Conservation (phyloP, 2,329 filamentous ascomycete genomes). For the Stagonosporopsis rhizophila region DNA sequence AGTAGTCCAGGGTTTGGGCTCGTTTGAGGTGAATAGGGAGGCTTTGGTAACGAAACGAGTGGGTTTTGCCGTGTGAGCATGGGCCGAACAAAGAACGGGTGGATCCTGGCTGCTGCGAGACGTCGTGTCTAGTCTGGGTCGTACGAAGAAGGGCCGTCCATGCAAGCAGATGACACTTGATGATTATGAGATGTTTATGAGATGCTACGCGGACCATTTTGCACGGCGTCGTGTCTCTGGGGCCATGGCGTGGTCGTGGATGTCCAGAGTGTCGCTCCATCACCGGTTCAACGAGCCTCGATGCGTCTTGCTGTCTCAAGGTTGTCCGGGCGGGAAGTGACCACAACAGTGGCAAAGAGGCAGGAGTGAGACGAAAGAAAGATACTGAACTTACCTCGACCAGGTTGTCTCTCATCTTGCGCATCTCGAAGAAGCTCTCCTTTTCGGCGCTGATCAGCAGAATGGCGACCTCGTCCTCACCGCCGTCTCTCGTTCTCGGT, state of each 20-base stretch:
- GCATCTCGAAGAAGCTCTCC: constrained; percentile 90
- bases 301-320: background rate
- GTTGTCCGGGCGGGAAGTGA: background rate
- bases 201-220: background rate
- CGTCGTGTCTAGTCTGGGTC: background rate
- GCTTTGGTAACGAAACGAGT: constrained; percentile 14
- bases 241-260: background rate
- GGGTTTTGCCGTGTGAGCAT: background rate
- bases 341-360: background rate
- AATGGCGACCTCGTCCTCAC: constrained; percentile 81
- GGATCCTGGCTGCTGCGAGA: constrained; percentile 5
- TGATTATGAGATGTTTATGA: background rate
- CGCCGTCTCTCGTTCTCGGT: constrained; percentile 43
- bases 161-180: constrained; percentile 6
- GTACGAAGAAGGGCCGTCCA: constrained; percentile 11
- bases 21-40: constrained; percentile 12
- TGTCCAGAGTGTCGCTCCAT: background rate
- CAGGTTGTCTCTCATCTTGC: constrained; percentile 70
- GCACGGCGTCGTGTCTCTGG: background rate
- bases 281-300: background rate
- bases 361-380: constrained; percentile 14
- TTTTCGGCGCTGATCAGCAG: constrained; percentile 91
- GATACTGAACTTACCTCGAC: constrained; percentile 57
- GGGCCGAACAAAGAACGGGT: background rate
- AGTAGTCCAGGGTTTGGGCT: background rate